Evolutionary conservation across 441 rosid species (phyloP), one percentile per base, ranked within the genome.

Genomic region (Melastoma candidum): DNA sequence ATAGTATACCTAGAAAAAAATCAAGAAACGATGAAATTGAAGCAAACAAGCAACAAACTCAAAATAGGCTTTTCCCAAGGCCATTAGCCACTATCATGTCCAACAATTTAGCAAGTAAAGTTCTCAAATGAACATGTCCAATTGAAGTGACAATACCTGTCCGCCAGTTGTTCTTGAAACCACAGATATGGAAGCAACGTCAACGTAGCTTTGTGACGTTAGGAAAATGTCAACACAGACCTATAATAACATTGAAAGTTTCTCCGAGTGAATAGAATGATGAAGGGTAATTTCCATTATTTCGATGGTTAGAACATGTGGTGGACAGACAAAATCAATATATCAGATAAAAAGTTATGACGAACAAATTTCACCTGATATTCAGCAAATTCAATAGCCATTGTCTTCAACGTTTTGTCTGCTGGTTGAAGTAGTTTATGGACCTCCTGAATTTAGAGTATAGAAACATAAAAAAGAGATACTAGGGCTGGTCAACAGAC

Each of bases 371-470:
- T 52, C 54, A 87, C 98, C 95, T 87, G 96, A 65, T 77, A 87
- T 71, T 90, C 96, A n/a, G 98, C 96, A 82, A 90, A 75, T 58
- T 87, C 98, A 68, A 87, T 75, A 52, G 94, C 96, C 96, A 90
- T 71, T 59, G 90, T 76, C 85, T 77, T 85, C 70, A 90, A 68
- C 56, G 79, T 78, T 66, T 81, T 87, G 73, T 90, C 98, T 1
- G 82, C 88, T 54, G 96, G 83, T 63, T 90, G 96, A 41, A 90
- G 83, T 67, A 90, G 78, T 64, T 90, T 90, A 69, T 81, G 90
- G 53, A 95, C 79, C 76, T 90, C 98, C 98, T 90, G 69, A 71
- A 58, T 63, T 26, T 46, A 8, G 43, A 36, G 2, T 12, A 45
- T 52, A 12, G 32, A 45, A 52, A 26, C 25, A 51, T 25, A 51